Conservation (phyloP, 345 rosid genomes). For the Salix purpurea region DNA sequence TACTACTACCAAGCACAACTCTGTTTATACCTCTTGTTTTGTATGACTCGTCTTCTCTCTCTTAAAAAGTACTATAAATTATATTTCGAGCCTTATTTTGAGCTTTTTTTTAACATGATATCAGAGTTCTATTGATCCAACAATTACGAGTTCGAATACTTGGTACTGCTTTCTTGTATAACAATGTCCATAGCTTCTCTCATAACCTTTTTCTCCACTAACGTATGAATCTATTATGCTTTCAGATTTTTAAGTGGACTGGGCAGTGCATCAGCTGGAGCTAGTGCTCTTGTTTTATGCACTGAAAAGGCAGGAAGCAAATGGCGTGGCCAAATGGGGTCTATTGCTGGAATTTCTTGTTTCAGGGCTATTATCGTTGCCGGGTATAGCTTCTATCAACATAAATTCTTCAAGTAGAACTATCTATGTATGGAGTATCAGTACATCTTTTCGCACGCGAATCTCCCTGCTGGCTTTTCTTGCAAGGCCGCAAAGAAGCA, state of each 20-base stretch:
- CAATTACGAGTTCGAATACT: neutral
- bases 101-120: no score
- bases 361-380: slow-evolving; percentile 47
- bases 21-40: no score
- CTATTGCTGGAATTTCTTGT: slow-evolving; percentile 35
- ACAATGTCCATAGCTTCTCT: no score
- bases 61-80: no score
- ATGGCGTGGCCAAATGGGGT: slow-evolving; percentile 47
- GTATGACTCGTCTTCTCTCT: no score
- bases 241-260: slow-evolving; percentile 44
- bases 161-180: slow-evolving; percentile 39
- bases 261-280: slow-evolving; percentile 43
- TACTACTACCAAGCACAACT: no score
- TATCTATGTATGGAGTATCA: slow-evolving; percentile 17
- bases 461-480: slow-evolving; percentile 57
- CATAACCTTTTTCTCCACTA: no score
- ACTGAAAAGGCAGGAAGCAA: slow-evolving; percentile 44
- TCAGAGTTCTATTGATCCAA: rapidly evolving
- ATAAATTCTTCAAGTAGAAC: slow-evolving; percentile 39
- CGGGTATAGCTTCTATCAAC: slow-evolving; percentile 34
- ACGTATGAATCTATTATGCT: slow-evolving; percentile 30
- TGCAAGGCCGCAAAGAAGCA: slow-evolving; percentile 38
- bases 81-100: no score
- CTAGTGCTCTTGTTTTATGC: slow-evolving; percentile 44
- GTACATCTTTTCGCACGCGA: slow-evolving; percentile 34